These are phyloP conservation scores for Lyophyllum shimeji DNA, from an alignment of 768 basidiomycete genomes.

Conservation along the genomic window DNA sequence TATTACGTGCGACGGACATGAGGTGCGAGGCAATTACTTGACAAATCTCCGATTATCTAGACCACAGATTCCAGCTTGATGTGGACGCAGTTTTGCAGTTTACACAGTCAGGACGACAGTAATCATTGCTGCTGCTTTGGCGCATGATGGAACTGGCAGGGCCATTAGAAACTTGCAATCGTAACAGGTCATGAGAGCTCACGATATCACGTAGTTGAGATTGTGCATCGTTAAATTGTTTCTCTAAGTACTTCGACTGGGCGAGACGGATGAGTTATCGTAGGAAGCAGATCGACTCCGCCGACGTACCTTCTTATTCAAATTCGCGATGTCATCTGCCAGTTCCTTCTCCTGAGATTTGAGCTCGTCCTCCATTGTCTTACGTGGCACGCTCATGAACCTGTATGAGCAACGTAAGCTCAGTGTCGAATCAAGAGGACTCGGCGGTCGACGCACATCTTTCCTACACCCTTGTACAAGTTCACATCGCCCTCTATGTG, in stretches of 20 bases:
- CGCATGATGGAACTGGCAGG: constrained; percentile 37
- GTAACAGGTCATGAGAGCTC: constrained; percentile 22
- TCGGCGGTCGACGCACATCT: constrained; percentile 62
- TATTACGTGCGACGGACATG: constrained; percentile 1
- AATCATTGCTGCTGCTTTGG: constrained; percentile 36
- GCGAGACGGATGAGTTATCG: not conserved
- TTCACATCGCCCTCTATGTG: constrained; percentile 71
- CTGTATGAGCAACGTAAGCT: constrained; percentile 35
- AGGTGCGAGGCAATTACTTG: constrained; percentile 3
- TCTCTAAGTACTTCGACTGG: constrained; percentile 89
- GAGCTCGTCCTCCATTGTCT: constrained; percentile 75
- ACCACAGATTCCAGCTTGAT: not conserved
- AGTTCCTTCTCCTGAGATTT: constrained; percentile 79
- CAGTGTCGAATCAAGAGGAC: not conserved
- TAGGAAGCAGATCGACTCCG: not conserved
- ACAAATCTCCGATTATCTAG: constrained; percentile 1
- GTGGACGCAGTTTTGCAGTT: not conserved
- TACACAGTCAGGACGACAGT: not conserved
- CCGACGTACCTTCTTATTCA: constrained; percentile 78
- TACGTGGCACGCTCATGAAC: constrained; percentile 88
- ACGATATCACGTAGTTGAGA: constrained; percentile 84
- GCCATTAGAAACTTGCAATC: not conserved
- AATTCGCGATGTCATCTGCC: constrained; percentile 74
- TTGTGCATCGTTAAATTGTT: constrained; percentile 91
- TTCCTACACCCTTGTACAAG: constrained; percentile 93